These are phyloP conservation scores for Populus ilicifolia DNA, from an alignment of 345 rosid genomes.

Conservation along the genomic window DNA sequence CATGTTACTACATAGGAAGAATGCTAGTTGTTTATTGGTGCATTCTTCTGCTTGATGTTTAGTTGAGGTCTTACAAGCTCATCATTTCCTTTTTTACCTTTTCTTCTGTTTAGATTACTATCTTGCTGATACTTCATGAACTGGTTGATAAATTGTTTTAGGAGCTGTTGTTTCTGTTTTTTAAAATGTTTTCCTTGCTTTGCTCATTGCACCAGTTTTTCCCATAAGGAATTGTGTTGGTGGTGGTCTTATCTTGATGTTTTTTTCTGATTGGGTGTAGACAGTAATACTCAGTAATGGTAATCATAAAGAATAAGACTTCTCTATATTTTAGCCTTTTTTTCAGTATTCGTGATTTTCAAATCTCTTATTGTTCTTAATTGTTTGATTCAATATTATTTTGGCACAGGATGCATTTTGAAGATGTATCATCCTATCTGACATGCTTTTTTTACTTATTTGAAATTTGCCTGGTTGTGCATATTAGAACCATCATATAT, in stretches of 20 bases:
- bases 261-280: background rate
- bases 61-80: background rate
- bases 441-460: background rate
- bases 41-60: background rate
- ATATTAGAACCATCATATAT: no score
- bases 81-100: background rate
- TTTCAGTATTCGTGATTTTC: background rate
- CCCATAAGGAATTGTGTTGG: background rate
- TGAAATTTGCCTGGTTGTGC: background rate
- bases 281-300: background rate
- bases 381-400: background rate
- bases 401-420: background rate
- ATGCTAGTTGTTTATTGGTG: background rate
- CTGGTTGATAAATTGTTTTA: background rate
- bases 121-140: background rate
- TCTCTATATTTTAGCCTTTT: background rate
- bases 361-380: background rate
- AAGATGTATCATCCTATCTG: background rate
- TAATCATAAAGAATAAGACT: background rate
- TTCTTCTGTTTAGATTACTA: background rate
- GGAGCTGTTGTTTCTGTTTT: background rate
- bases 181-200: background rate
- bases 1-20: background rate
- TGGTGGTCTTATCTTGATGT: background rate
- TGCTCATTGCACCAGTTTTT: background rate